Conservation (phyloP, 2,329 filamentous ascomycete species). For the Calonectria ilicicola region DNA sequence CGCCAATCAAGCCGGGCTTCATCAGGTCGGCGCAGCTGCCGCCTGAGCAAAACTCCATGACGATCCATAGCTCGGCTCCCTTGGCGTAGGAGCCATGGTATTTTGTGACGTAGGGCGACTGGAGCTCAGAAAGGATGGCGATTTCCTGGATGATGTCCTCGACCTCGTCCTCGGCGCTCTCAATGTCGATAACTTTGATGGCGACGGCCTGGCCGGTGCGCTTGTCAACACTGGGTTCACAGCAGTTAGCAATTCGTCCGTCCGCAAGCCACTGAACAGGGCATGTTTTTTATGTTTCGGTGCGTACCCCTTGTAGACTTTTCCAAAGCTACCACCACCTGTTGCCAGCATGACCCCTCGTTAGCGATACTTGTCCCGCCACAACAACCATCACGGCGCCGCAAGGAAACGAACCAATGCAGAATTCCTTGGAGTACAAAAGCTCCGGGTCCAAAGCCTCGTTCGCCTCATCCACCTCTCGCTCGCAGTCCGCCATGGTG, state of each 20-base stretch:
- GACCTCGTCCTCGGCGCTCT: conserved; percentile 98
- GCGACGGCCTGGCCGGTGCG: conserved; percentile 93
- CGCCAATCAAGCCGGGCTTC: conserved; percentile 90
- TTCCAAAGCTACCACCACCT: conserved; percentile 98
- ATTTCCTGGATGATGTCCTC: conserved; percentile 99
- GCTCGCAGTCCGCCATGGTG: conserved; percentile 62
- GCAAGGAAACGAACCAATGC: conserved; percentile 73
- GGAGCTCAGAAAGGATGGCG: conserved; percentile 93
- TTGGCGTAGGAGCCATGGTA: conserved; percentile 98
- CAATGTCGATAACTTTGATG: conserved; percentile 98
- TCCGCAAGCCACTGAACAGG: background rate
- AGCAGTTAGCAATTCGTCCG: conserved; percentile 15
- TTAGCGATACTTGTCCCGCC: conserved; percentile 10
- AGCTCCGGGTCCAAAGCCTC: conserved; percentile 82
- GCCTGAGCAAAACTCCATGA: conserved; percentile 99
- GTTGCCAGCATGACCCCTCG: conserved; percentile 38
- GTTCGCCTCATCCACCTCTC: conserved; percentile 59
- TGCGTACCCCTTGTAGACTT: conserved; percentile 93
- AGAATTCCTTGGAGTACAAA: conserved; percentile 93
- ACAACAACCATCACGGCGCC: background rate
- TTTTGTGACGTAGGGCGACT: conserved; percentile 96
- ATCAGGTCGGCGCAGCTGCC: conserved; percentile 96
- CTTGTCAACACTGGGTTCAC: conserved; percentile 82
- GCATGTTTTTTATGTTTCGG: background rate
- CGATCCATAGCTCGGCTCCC: conserved; percentile 97